Base-by-base conservation (phyloP, 2,329 filamentous ascomycete species). In the Paracoccidioides brasiliensis region DNA sequence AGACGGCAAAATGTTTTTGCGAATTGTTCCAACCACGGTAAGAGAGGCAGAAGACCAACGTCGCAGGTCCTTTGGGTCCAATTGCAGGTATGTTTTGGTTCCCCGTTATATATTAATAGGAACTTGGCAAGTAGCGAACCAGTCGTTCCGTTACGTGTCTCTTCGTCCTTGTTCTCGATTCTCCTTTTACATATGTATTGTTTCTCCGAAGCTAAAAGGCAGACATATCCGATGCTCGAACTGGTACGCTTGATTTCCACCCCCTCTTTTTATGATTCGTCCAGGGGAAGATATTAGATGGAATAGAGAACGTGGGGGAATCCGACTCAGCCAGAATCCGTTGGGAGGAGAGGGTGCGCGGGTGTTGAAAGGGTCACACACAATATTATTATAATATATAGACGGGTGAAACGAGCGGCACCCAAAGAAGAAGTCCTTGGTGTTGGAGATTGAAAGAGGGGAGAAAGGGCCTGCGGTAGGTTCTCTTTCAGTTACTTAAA, bases 331-430 rank as follows among this genome's bases (percentile, higher is more conserved):
- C 15, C 33, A 45, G 40, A 37, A 33, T 44, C 40, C 30, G 40
- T 40, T 52, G 40, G 49, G 30, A 38, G 37, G 12, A 38, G 37
- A 38, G 7, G 37, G 37, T 12, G 37, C 7, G 37, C 37, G 37
- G 32, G 32, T 33, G 45, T 15, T 10, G 7, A 14, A 30, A 30
- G 28, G 28, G 43, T 32, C 28, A 6, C 28, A 30, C 14, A 49
- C 3, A 37, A 7, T 8, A 10, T 35, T 37, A 49, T 8, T 46
- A 33, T 12, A 46, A 42, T 33, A 46, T 46, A 35, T n/a, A 33
- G n/a, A 46, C 28, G 8, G 45, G 45, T 49, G 45, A 49, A 49
- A 49, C 45, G 45, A 49, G 45, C 45, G 45, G 45, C 45, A 49
- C 45, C 45, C 33, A 49, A 49, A 4, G 12, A 38, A 12, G 4